Evolutionary conservation across 371 early-diverging fungal species (phyloP), one percentile per base, ranked within the genome.

Genomic region (Gilbertella persicaria): DNA sequence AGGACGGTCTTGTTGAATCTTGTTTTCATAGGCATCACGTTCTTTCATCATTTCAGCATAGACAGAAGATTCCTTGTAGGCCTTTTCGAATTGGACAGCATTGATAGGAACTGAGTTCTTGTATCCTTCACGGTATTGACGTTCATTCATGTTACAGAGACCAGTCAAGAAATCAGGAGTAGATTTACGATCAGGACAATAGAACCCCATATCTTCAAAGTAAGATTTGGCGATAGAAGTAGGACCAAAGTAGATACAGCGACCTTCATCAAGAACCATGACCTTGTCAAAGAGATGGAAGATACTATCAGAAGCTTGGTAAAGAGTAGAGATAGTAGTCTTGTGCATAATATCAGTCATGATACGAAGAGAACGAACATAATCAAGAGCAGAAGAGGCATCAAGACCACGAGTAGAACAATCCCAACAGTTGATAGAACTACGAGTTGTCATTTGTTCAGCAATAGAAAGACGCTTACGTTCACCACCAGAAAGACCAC

Each of bases 331-430:
- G 24, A 83, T 60, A 16, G 84, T 79, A 29, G 85, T 71, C 43
- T 82, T 83, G 53, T 84, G 80, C 46, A 73, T 37, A 7, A 76
- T 67, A 38, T 83, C 80, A 28, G 79, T 75, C 64, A 75, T 69
- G 41, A 80, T 75, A 58, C 80, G 80, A 30, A 87, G 71, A 33
- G 79, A 75, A 57, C 78, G 67, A 19, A 86, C 67, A 50, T 84
- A 83, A 58, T 85, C 84, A 16, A 86, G 71, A 44, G 93, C 91
- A 29, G 87, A 88, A 45, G 88, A 83, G n/a, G 88, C 79, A 72
- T 94, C 95, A n/a, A 94, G 60, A 46, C 93, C 92, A 50, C 80
- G 82, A n/a, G 88, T 88, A 35, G 87, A 80, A 46, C 88, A 88
- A 61, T 92, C 91, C 76, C 88, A 82, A 47, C 89, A 75, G 36